Percentiles rank a stretch among this genome's conserved stretches.
phyloP scores from a whole-genome alignment of 106 monocot genomes.

The Agapanthus africanus region DNA sequence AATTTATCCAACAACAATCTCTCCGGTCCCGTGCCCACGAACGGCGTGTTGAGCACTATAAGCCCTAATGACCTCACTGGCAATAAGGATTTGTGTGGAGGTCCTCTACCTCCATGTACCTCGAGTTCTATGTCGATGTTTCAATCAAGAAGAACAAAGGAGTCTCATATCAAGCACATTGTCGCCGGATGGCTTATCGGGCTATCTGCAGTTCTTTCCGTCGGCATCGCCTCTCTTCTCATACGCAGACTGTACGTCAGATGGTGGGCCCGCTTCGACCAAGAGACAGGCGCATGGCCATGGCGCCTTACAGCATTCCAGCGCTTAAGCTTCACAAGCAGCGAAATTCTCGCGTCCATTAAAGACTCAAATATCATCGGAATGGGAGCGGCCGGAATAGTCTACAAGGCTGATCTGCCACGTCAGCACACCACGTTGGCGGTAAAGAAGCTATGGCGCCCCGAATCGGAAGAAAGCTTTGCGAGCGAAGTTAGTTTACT shows the following conservation, averaged over 20 bases:
- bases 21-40: slow-evolving; percentile 63
- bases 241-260: slow-evolving; percentile 27
- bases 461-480: slow-evolving; percentile 4
- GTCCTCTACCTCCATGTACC: slow-evolving; percentile 41
- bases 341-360: slow-evolving; percentile 67
- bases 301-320: slow-evolving; percentile 91
- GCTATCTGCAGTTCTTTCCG: slow-evolving; percentile 28
- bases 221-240: slow-evolving; percentile 8
- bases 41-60: slow-evolving; percentile 55
- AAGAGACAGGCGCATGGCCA: slow-evolving; percentile 55
- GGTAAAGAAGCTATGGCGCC: slow-evolving; percentile 80
- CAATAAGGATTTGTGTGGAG: slow-evolving; percentile 69
- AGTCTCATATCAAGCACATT: slow-evolving; percentile 42
- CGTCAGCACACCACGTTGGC: slow-evolving; percentile 52
- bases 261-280: slow-evolving; percentile 39
- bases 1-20: slow-evolving; percentile 82
- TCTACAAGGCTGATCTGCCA: slow-evolving; percentile 76
- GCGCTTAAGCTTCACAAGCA: slow-evolving; percentile 64
- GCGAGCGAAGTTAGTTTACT: slow-evolving; percentile 54
- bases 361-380: slow-evolving; percentile 78
- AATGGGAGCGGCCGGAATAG: slow-evolving; percentile 84
- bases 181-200: slow-evolving; percentile 62
- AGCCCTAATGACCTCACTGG: slow-evolving; percentile 63
- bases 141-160: neutral
- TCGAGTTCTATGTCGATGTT: neutral